These are phyloP conservation scores for Phalaenopsis aphrodite DNA, from an alignment of 106 monocot genomes.

Conservation along the genomic window DNA sequence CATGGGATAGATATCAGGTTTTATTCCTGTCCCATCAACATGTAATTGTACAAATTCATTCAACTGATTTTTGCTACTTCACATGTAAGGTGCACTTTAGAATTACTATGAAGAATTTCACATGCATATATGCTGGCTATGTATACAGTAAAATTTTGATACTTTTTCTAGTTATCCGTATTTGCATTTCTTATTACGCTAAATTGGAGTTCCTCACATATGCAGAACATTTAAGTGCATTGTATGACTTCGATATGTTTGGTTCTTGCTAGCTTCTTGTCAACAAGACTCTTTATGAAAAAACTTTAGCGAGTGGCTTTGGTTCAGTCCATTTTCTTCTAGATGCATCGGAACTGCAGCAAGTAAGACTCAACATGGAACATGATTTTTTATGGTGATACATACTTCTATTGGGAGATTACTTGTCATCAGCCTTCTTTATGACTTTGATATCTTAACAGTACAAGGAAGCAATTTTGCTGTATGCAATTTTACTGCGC, in stretches of 20 bases:
- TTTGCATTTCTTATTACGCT: no score
- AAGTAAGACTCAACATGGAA: conserved; percentile 33
- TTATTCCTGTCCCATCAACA: neutral
- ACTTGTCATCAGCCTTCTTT: conserved; percentile 2
- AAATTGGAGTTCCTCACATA: no score
- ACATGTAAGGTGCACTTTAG: no score
- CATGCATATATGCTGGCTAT: no score
- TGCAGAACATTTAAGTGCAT: no score
- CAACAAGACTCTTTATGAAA: conserved; percentile 93
- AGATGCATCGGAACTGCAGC: conserved; percentile 96
- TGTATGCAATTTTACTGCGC: conserved; percentile 68
- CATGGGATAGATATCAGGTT: conserved; percentile 93
- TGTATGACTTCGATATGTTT: neutral
- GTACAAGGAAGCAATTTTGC: conserved; percentile 92
- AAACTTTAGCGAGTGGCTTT: conserved; percentile 97
- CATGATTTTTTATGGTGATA: neutral
- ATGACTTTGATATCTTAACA: conserved; percentile 22
- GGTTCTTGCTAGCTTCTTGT: conserved; percentile 64
- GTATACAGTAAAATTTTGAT: no score
- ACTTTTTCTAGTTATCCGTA: no score
- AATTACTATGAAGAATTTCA: no score
- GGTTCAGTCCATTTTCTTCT: conserved; percentile 95
- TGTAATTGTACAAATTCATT: neutral
- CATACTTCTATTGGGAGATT: neutral
- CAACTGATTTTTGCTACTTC: neutral